Conservation (phyloP, 1,284 basidiomycete genomes). For the Rhizoctonia solani region DNA sequence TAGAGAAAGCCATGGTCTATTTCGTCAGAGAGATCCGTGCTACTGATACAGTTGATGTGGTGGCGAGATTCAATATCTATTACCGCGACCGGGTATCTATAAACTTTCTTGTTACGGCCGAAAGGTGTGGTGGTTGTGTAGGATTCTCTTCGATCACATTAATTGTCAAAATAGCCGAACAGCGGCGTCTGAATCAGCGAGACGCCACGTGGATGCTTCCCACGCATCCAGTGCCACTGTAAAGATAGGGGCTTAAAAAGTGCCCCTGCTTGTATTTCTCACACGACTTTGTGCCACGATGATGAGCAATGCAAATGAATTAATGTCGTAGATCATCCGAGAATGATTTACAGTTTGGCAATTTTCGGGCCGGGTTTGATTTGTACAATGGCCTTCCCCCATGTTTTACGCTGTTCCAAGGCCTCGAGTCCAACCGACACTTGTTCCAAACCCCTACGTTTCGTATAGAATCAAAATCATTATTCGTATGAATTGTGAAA, state of each 20-base stretch:
- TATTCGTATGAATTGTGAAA: neutral
- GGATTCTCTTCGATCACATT: neutral
- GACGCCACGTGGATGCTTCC: neutral
- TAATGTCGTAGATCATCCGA: neutral
- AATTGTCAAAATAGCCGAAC: conserved; percentile 5
- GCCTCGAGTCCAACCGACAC: conserved; percentile 68
- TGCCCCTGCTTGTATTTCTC: neutral
- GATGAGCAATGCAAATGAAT: neutral
- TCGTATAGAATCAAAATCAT: neutral
- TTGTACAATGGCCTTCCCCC: conserved; percentile 86
- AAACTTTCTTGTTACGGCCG: conserved; percentile 24
- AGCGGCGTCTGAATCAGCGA: neutral
- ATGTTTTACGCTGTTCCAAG: conserved; percentile 79
- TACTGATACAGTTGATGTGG: conserved; percentile 31
- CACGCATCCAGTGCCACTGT: neutral
- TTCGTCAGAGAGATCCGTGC: neutral
- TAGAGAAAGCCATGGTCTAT: conserved; percentile 80
- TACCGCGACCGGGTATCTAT: conserved; percentile 9
- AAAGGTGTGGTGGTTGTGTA: conserved; percentile 17
- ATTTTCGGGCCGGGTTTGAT: conserved; percentile 54
- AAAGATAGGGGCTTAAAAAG: neutral
- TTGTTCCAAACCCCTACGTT: conserved; percentile 51
- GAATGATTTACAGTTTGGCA: conserved; percentile 39
- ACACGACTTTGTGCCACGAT: neutral
- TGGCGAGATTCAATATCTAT: neutral